Base-by-base conservation (phyloP, 306 rosid genomes). In the Boehmeria nivea region DNA sequence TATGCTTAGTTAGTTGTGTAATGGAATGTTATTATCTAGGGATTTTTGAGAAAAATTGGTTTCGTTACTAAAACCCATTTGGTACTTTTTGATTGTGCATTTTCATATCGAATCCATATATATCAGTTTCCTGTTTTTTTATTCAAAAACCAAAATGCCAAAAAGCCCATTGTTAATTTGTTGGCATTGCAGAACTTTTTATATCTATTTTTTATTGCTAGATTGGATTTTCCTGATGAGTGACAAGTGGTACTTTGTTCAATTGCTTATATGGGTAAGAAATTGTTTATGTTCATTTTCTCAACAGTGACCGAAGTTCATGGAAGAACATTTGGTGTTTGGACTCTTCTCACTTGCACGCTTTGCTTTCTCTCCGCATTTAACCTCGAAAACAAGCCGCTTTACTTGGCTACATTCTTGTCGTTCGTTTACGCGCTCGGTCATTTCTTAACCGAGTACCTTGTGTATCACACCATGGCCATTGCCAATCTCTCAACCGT, bases 301-400 rank as follows among this genome's bases (percentile, higher is more conserved):
- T n/a, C n/a, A n/a, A 51, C 39, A 87, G 99, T 87, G 99, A 76
- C 86, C 57, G 99, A 91, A 75, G 83, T 82, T 83, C 99, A 91
- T 69, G 99, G 99, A 54, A 86, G 95, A 58, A 87, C 99, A 60
- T 87, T 91, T 73, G 95, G 96, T 51, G 76, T 83, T 24, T 91
- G 99, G 99, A 83, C 96, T 7, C 81, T 91, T 53, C 66, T 87
- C 64, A 87, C 96, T 57, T 87, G 96, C 82, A 91, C 96, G 13
- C 99, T 91, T 46, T 91, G 96, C 82, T 87, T 76, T 65, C 77
- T 91, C 18, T 84, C 94, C 48, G 96, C 96, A 48, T 81, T 91
- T 72, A 87, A 91, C 73, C 99, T 91, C 60, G 94, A 91, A 10
- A 87, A 87, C 66, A 91, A 71, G 70, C 95, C 95, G 43, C 80